A percentile compares a stretch with the other conserved stretches of the same genome.
phyloP scores from a whole-genome alignment of 2,329 filamentous ascomycete species.

The Neocatenulostroma microsporum region DNA sequence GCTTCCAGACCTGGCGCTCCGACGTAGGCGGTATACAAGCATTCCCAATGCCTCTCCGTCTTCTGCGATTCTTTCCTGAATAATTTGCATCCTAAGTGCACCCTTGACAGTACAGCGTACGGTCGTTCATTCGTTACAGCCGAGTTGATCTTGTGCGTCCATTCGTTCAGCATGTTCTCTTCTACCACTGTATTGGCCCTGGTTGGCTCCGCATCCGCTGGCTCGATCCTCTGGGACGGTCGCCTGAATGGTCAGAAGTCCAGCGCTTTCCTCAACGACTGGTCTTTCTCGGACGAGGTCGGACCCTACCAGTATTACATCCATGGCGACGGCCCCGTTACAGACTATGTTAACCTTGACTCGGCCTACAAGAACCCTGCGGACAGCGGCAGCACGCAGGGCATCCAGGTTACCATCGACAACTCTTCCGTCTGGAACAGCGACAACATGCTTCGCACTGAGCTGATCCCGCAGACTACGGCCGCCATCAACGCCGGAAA shows the following conservation, averaged over 20 bases:
- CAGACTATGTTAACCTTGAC: conserved; percentile 55
- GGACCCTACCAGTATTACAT: conserved; percentile 70
- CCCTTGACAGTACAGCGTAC: conserved; percentile 1
- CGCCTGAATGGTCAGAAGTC: conserved; percentile 55
- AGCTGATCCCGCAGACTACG: conserved; percentile 63
- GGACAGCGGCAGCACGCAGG: conserved; percentile 54
- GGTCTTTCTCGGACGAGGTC: conserved; percentile 56
- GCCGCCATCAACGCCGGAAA: conserved; percentile 58
- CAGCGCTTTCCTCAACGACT: conserved; percentile 49
- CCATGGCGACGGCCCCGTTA: conserved; percentile 52
- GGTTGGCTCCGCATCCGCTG: conserved; percentile 24
- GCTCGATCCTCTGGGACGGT: conserved; percentile 57
- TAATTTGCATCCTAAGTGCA: too few relatives aligned
- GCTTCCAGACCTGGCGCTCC: background rate
- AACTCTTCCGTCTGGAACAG: conserved; percentile 62
- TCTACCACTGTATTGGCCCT: conserved; percentile 16
- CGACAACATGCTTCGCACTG: conserved; percentile 63
- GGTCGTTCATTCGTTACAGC: conserved; percentile 4
- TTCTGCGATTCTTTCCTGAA: too few relatives aligned
- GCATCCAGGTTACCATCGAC: conserved; percentile 60
- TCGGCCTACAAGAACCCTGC: conserved; percentile 57
- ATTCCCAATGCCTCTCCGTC: too few relatives aligned
- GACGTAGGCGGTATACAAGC: conserved; percentile 4
- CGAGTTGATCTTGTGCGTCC: conserved; percentile 16
- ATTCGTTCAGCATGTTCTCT: conserved; percentile 16